A percentile compares a stretch with the other conserved stretches of the same genome.
Conservation (phyloP, 129 eudicot species). For the Oenanthe sinensis region DNA sequence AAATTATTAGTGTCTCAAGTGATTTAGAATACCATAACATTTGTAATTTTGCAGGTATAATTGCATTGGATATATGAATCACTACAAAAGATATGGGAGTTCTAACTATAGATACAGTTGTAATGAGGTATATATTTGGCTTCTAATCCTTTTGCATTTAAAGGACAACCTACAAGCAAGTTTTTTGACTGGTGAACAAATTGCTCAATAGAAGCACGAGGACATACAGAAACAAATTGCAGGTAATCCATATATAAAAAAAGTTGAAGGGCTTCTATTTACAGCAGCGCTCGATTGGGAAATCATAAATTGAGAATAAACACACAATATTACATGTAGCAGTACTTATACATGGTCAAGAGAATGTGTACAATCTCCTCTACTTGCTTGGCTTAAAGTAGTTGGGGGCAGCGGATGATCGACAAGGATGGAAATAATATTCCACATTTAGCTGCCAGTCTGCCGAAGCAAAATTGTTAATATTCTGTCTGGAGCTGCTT, state of each 20-base stretch:
- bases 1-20: background rate
- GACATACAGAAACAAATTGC: background rate
- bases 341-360: conserved; percentile 17
- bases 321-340: conserved; percentile 15
- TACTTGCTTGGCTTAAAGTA: conserved; percentile 9
- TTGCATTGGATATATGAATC: conserved; percentile 11
- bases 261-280: background rate
- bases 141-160: conserved; percentile 15
- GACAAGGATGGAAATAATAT: conserved; percentile 12
- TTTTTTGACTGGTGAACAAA: background rate
- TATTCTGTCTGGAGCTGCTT: conserved; percentile 23
- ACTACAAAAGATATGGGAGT: background rate
- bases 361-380: conserved; percentile 13
- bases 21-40: background rate
- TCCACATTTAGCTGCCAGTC: conserved; percentile 12
- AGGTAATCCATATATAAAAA: background rate
- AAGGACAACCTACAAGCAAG: conserved; percentile 13
- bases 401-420: conserved; percentile 4
- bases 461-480: conserved; percentile 7
- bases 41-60: conserved; percentile 14
- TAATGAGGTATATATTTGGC: conserved; percentile 21
- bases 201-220: background rate
- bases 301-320: conserved; percentile 4
- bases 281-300: conserved; percentile 17
- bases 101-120: background rate